Percentiles rank a stretch among this genome's conserved stretches.
Evolutionary conservation across 108 stramenopile genomes (phyloP).

Genomic region (Nitzschia inconspicua): DNA sequence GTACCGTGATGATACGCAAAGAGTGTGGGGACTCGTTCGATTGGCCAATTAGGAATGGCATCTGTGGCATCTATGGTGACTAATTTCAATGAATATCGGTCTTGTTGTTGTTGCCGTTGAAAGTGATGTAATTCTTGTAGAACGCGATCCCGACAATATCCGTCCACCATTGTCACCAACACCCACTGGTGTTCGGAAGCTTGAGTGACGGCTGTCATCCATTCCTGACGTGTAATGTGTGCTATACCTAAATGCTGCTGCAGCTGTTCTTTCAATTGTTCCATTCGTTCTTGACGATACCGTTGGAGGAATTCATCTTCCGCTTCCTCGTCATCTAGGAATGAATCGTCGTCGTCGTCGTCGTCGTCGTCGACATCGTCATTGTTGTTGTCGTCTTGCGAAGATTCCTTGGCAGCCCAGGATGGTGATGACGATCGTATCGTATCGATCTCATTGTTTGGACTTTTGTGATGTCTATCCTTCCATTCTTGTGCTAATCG

Average conservation of each 20-base stretch:
- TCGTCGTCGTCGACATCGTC: slow-evolving; percentile 15
- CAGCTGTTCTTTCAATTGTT: slow-evolving; percentile 39
- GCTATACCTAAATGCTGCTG: slow-evolving; percentile 19
- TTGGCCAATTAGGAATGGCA: slow-evolving; percentile 87
- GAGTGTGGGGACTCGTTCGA: slow-evolving; percentile 65
- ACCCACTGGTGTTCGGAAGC: slow-evolving; percentile 66
- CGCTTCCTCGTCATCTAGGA: slow-evolving; percentile 31
- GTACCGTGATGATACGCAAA: slow-evolving; percentile 89
- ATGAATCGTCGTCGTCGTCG: slow-evolving; percentile 24
- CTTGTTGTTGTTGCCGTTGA: slow-evolving; percentile 1
- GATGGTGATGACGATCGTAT: neutral
- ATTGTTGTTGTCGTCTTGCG: slow-evolving; percentile 1
- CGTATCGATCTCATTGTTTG: neutral
- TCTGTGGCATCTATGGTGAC: slow-evolving; percentile 69
- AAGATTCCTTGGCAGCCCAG: too few relatives aligned
- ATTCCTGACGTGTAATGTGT: slow-evolving; percentile 60
- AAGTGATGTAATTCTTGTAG: slow-evolving; percentile 25
- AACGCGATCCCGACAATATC: slow-evolving; percentile 2
- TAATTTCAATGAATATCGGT: neutral
- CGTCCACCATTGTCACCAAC: slow-evolving; percentile 43
- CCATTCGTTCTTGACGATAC: slow-evolving; percentile 53
- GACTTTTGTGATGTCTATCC: neutral
- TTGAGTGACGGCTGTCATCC: slow-evolving; percentile 72
- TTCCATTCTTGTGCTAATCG: slow-evolving; percentile 32
- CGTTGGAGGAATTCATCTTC: slow-evolving; percentile 55